Evolutionary conservation across 352 stramenopile species (phyloP).

Genomic region (Pythium coloratum): DNA sequence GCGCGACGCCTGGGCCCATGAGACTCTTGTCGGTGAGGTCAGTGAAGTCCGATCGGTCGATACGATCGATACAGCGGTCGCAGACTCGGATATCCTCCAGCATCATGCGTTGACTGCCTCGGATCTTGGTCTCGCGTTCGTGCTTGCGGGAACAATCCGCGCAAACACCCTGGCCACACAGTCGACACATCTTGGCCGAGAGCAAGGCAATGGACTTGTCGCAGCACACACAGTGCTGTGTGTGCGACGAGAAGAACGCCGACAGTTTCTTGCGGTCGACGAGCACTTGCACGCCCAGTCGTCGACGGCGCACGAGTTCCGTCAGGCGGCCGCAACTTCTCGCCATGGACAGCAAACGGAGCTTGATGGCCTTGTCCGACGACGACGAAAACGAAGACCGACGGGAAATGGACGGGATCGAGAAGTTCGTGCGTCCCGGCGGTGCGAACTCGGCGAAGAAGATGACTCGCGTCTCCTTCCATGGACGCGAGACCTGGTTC

Average conservation of each 20-base stretch:
- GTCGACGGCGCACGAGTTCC: constrained; percentile 54
- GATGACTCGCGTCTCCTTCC: constrained; percentile 13
- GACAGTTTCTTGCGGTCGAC: constrained; percentile 25
- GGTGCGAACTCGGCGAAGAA: constrained; percentile 24
- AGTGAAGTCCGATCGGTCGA: constrained; percentile 53
- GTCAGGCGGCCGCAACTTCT: constrained; percentile 33
- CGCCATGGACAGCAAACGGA: constrained; percentile 19
- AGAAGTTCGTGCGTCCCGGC: constrained; percentile 5
- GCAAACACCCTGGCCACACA: constrained; percentile 65
- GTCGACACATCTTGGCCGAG: constrained; percentile 43
- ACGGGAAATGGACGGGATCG: not conserved
- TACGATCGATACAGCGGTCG: constrained; percentile 48
- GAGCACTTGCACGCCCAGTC: constrained; percentile 58
- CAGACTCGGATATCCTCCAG: constrained; percentile 37
- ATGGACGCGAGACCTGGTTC: not conserved
- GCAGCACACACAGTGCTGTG: constrained; percentile 55
- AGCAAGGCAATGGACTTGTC: constrained; percentile 38
- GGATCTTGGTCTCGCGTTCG: constrained; percentile 18
- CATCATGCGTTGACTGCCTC: not conserved
- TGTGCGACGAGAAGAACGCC: constrained; percentile 36
- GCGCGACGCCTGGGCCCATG: constrained; percentile 28
- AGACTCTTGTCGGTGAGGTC: constrained; percentile 25
- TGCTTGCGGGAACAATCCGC: constrained; percentile 37
- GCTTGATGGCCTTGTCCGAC: constrained; percentile 19
- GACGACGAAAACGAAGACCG: constrained; percentile 2